Base-by-base conservation (phyloP, 495 filamentous ascomycete genomes). In the Talaromyces wortmannii region DNA sequence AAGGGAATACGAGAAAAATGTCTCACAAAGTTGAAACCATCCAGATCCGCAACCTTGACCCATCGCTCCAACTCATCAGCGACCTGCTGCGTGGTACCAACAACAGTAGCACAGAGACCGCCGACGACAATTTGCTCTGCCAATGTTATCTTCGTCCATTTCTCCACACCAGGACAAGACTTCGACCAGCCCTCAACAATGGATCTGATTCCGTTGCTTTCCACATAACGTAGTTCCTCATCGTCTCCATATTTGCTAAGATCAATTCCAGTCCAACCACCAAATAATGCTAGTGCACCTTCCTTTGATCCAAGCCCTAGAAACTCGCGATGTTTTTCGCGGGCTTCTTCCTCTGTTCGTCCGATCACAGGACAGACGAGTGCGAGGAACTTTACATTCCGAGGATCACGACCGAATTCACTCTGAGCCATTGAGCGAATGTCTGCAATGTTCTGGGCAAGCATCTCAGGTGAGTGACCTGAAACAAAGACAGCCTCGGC, bases 401-500 rank as follows among this genome's bases (percentile, higher is more conserved):
- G 63, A 4, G 81, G 79, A 50, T 84, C 79, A 13, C 82, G 71
- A 5, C 82, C 81, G 18, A 73, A 59, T 18, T 73, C 64, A n/a
- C n/a, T n/a, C 3, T 67, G 73, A 0, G 81, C 81, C 18, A 78
- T 61, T 40, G 72, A 65, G 30, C 83, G 72, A 55, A 86, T 83
- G n/a, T 73, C 72, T 29, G 71, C 72, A 43, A 85, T 74, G 52
- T 82, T 82, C 0, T 76, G 75, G 2, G 64, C 60, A 4, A 84
- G 67, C 11, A 82, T 69, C 8, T 68, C 55, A 0, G 81, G 75
- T 0, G 78, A 78, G 53, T 82, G 78, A 0, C 73, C 74, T 0
- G 79, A 80, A 2, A 85, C 81, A 63, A 87, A 87, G 52, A 86
- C 82, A 2, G 75, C 82, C 61, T 87, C 83, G 2, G 82, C 84